Conservation (phyloP, 495 filamentous ascomycete species). For the Aspergillus campestris region DNA sequence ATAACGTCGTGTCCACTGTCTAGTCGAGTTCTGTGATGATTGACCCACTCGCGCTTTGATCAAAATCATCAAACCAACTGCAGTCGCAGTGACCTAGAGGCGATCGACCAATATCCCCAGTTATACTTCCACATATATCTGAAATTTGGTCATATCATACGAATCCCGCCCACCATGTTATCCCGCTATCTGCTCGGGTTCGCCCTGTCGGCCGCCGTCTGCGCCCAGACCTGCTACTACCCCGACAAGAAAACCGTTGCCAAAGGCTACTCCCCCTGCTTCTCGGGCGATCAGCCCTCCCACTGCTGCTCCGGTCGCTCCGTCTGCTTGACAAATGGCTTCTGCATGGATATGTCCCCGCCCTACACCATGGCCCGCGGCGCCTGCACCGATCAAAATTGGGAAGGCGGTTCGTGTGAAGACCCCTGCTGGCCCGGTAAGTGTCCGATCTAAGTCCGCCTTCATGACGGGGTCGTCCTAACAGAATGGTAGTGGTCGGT, state of each 20-base stretch:
- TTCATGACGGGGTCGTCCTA: background rate
- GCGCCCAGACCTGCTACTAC: slow-evolving; percentile 16
- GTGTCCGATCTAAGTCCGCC: background rate
- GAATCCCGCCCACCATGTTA: no score
- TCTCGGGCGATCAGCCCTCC: slow-evolving; percentile 50
- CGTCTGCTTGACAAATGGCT: slow-evolving; percentile 50
- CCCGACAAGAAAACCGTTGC: slow-evolving; percentile 8
- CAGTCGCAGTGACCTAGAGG: no score
- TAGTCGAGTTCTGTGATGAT: no score
- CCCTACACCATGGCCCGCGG: slow-evolving; percentile 15
- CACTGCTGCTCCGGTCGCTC: slow-evolving; percentile 60
- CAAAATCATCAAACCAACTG: no score
- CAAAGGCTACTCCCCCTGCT: slow-evolving; percentile 17
- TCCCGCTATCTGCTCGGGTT: no score
- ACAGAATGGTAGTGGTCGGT: background rate
- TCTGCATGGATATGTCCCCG: slow-evolving; percentile 17
- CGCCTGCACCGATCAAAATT: slow-evolving; percentile 20
- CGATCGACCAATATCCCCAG: no score
- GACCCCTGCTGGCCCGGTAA: slow-evolving; percentile 8
- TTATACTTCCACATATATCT: no score
- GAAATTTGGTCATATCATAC: no score
- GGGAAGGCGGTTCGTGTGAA: slow-evolving; percentile 7
- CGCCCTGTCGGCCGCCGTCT: no score
- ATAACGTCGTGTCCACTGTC: no score
- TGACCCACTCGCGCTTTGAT: no score